phyloP scores from a whole-genome alignment of 306 rosid species.

The Crotalaria pallida region DNA sequence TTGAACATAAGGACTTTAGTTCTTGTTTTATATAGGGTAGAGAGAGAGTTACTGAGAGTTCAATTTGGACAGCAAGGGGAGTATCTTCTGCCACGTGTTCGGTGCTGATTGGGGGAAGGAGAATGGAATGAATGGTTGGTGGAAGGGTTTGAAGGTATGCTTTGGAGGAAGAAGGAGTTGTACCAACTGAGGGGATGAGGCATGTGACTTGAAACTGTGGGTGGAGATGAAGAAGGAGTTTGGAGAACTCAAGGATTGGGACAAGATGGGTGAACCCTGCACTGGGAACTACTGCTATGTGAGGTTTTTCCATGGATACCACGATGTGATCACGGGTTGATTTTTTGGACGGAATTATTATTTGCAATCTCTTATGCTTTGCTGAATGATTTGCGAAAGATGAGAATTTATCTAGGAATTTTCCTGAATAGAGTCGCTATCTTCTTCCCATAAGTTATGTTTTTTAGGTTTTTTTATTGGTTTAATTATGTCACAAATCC shows the following conservation, averaged over 20 bases:
- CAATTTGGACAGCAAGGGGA: conserved; percentile 14
- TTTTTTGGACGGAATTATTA: too few species aligned
- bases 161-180: neutral
- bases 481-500: too few species aligned
- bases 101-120: neutral
- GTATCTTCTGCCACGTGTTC: neutral
- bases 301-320: conserved; percentile 12
- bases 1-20: neutral
- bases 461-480: too few species aligned
- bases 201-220: conserved; percentile 27
- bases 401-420: too few species aligned
- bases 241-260: conserved; percentile 27
- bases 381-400: neutral
- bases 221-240: conserved; percentile 20
- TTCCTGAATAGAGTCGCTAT: too few species aligned
- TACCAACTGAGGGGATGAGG: conserved; percentile 25
- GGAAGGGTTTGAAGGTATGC: conserved; percentile 26
- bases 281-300: conserved; percentile 31
- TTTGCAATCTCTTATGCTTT: neutral
- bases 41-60: conserved; percentile 16
- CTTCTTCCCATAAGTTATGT: too few species aligned
- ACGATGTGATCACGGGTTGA: neutral
- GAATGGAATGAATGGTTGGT: conserved; percentile 12
- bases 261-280: conserved; percentile 27
- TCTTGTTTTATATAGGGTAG: conserved; percentile 12